A percentile compares a stretch with the other conserved stretches of the same genome.
These are phyloP conservation scores for Hawksworthiomyces lignivorus DNA, from an alignment of 2,329 filamentous ascomycete genomes.

Conservation along the genomic window DNA sequence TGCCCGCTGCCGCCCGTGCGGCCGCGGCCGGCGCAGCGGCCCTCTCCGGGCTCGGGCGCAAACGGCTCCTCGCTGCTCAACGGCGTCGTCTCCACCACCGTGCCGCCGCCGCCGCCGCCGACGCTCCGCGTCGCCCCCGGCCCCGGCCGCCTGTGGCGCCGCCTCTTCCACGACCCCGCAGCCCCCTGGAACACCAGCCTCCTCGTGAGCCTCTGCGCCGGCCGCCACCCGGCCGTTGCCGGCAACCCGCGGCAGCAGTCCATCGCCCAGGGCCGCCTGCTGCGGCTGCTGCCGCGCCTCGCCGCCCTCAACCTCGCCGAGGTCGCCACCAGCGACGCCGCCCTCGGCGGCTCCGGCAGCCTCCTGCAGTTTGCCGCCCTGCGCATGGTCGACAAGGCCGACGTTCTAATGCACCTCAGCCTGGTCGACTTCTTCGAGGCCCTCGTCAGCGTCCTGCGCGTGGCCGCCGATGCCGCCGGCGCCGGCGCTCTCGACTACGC, in stretches of 20 bases:
- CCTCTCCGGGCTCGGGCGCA: constrained; percentile 2
- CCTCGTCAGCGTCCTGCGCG: constrained; percentile 39
- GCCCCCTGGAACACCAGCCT: constrained; percentile 41
- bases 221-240: constrained; percentile 20
- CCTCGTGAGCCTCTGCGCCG: constrained; percentile 23
- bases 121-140: constrained; percentile 34
- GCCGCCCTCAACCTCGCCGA: constrained; percentile 38
- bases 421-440: constrained; percentile 48
- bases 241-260: constrained; percentile 30
- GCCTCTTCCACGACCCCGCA: constrained; percentile 39
- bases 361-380: constrained; percentile 45
- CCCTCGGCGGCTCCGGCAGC: constrained; percentile 16
- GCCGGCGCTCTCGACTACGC: constrained; percentile 21
- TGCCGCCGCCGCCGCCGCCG: constrained; percentile 19
- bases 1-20: constrained; percentile 32
- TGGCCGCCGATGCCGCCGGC: constrained; percentile 23
- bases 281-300: constrained; percentile 44
- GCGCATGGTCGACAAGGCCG: constrained; percentile 41
- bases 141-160: constrained; percentile 45
- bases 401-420: constrained; percentile 42
- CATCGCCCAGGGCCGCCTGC: constrained; percentile 44
- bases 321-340: constrained; percentile 14
- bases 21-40: background rate
- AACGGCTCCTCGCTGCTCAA: constrained; percentile 13
- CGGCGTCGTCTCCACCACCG: constrained; percentile 9